Conservation (phyloP, 768 basidiomycete species). For the Ramaria rubella region DNA sequence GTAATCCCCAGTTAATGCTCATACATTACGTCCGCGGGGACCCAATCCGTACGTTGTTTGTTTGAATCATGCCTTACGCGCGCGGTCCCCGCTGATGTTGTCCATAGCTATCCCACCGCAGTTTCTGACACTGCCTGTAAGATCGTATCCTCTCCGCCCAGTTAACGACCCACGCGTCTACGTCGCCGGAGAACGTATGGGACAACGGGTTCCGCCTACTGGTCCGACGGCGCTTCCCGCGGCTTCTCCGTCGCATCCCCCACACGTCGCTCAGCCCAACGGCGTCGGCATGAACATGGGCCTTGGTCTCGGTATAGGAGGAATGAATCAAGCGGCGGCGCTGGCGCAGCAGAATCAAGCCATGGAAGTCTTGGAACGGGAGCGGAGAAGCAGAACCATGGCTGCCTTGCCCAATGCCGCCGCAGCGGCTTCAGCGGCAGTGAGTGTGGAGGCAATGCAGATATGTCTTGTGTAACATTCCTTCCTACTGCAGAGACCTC, state of each 20-base stretch:
- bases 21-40: conserved; percentile 72
- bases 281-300: conserved; percentile 25
- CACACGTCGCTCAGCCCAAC: not conserved
- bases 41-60: conserved; percentile 44
- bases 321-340: conserved; percentile 48
- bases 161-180: conserved; percentile 62
- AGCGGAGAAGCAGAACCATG: conserved; percentile 27
- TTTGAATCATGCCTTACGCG: conserved; percentile 12
- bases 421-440: not conserved
- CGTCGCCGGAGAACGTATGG: conserved; percentile 65
- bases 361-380: conserved; percentile 67
- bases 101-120: conserved; percentile 51
- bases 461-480: not conserved
- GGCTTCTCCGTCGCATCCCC: conserved; percentile 18
- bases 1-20: conserved; percentile 64
- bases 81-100: conserved; percentile 6
- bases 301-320: conserved; percentile 15
- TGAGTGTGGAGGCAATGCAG: not conserved
- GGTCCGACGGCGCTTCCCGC: conserved; percentile 12
- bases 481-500: conserved; percentile 17
- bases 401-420: conserved; percentile 22
- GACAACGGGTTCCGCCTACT: conserved; percentile 50
- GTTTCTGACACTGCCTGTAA: conserved; percentile 53
- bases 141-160: conserved; percentile 62
- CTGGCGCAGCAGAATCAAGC: conserved; percentile 64